Evolutionary conservation across 2,329 filamentous ascomycete genomes (phyloP).

Genomic region (Phialophora chinensis): DNA sequence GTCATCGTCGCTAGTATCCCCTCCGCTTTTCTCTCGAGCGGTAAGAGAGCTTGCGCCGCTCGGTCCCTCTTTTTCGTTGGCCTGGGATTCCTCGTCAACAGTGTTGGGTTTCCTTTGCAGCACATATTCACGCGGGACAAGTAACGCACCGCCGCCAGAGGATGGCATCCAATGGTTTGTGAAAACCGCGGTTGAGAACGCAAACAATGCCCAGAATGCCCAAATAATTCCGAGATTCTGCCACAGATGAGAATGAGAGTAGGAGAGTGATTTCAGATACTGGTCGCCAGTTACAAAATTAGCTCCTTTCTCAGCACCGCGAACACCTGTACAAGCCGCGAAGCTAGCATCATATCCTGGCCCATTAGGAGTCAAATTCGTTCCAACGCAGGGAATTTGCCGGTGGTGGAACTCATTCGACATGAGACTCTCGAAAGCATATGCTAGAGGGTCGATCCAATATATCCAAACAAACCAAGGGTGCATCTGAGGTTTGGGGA

Average conservation of each 20-base stretch:
- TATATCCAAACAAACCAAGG: constrained; percentile 72
- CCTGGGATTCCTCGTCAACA: background rate
- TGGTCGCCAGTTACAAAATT: constrained; percentile 61
- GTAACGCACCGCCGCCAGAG: background rate
- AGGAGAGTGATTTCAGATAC: constrained; percentile 64
- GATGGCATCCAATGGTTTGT: background rate
- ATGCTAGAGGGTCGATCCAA: constrained; percentile 69
- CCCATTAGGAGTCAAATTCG: constrained; percentile 46
- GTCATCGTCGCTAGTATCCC: background rate
- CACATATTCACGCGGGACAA: background rate
- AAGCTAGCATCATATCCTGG: constrained; percentile 41
- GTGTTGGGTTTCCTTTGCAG: background rate
- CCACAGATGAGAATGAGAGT: constrained; percentile 67
- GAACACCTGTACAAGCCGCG: constrained; percentile 41
- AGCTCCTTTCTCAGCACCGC: constrained; percentile 62
- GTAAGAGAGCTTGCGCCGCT: background rate
- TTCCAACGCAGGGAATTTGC: constrained; percentile 46
- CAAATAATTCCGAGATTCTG: constrained; percentile 71
- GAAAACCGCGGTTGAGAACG: background rate
- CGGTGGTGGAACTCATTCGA: constrained; percentile 64
- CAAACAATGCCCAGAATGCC: constrained; percentile 5
- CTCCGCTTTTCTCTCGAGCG: background rate
- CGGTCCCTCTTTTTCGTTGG: background rate
- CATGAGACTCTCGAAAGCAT: constrained; percentile 67
- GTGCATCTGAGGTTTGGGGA: constrained; percentile 63